Conservation (phyloP, 2,329 filamentous ascomycete genomes). For the Colletotrichum shisoi region DNA sequence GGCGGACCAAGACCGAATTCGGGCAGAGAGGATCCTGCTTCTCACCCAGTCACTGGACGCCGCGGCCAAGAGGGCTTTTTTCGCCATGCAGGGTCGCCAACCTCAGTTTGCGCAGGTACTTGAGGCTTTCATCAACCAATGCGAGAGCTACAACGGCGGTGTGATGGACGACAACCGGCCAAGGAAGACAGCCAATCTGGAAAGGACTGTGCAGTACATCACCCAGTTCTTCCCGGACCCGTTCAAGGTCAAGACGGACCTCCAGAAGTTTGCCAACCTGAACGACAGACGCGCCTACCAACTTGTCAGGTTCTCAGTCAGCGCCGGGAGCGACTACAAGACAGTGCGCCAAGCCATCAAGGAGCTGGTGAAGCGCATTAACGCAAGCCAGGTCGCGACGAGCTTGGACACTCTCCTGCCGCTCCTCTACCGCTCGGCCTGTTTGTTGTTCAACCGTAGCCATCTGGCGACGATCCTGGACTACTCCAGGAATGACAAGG, state of each 20-base stretch:
- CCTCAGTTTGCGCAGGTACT: conserved; percentile 76
- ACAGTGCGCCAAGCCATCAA: conserved; percentile 90
- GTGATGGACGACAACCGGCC: conserved; percentile 77
- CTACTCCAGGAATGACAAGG: conserved; percentile 82
- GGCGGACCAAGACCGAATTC: conserved; percentile 77
- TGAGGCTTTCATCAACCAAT: conserved; percentile 79
- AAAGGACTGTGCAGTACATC: conserved; percentile 76
- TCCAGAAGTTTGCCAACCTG: conserved; percentile 89
- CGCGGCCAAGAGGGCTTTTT: conserved; percentile 85
- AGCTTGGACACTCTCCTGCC: conserved; percentile 82
- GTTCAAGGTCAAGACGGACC: conserved; percentile 73
- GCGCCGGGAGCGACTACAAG: conserved; percentile 87
- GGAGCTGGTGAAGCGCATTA: conserved; percentile 83
- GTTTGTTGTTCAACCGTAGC: conserved; percentile 91
- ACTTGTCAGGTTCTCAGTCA: conserved; percentile 84
- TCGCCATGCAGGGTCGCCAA: conserved; percentile 82
- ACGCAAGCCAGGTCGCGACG: conserved; percentile 68
- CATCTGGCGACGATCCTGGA: conserved; percentile 91
- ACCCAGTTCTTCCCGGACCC: conserved; percentile 79
- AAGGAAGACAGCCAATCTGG: conserved; percentile 73
- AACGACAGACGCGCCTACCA: conserved; percentile 92
- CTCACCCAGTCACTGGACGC: conserved; percentile 80
- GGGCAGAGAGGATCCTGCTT: conserved; percentile 83
- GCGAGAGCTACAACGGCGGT: conserved; percentile 89
- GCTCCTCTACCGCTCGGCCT: conserved; percentile 81